Evolutionary conservation across 176 grass and related monocot species (phyloP).

Genomic region (Neostapfia colusana): DNA sequence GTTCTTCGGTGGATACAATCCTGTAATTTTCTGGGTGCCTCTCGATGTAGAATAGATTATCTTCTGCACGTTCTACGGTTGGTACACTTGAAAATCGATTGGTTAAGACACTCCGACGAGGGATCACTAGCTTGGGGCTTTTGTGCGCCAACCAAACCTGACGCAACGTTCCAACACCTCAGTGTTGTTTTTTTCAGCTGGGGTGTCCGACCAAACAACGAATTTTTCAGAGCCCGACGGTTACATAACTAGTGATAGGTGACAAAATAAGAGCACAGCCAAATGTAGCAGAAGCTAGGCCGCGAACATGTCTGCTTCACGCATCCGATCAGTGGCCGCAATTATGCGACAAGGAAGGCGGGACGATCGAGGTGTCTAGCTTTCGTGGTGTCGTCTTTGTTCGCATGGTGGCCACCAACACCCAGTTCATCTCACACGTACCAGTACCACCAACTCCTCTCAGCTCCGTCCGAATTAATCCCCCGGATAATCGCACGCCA

Average conservation of each 20-base stretch:
- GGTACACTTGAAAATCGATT: neutral
- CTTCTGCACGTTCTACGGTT: neutral
- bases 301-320: neutral
- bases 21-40: neutral
- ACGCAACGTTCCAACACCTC: constrained; percentile 14
- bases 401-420: constrained; percentile 25
- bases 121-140: neutral
- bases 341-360: no score
- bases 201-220: neutral
- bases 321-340: neutral
- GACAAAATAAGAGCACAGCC: neutral
- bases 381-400: neutral
- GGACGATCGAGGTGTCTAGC: no score
- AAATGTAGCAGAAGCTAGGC: neutral
- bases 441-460: constrained; percentile 16
- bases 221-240: neutral
- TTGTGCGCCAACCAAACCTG: neutral
- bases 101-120: neutral
- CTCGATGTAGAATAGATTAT: neutral
- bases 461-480: constrained; percentile 37
- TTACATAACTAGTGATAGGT: neutral
- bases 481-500: constrained; percentile 15
- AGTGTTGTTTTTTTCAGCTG: neutral
- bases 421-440: neutral
- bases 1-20: neutral